These are phyloP conservation scores for Sophora flavescens DNA, from an alignment of 306 rosid species.

Conservation along the genomic window DNA sequence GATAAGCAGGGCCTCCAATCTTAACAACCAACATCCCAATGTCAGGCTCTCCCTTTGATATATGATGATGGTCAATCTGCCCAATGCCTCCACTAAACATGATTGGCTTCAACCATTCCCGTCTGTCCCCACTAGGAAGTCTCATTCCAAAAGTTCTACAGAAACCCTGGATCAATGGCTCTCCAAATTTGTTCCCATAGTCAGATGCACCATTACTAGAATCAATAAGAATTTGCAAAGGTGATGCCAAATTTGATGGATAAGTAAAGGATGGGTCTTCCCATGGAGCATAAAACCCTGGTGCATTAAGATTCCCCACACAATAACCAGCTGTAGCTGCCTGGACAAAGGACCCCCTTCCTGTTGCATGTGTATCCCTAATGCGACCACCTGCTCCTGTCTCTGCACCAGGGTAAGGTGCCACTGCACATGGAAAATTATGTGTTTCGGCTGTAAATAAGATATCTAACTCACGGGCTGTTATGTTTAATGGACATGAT, in stretches of 20 bases:
- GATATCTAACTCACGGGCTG: constrained; percentile 64
- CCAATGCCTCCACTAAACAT: constrained; percentile 97
- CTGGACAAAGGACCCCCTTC: constrained; percentile 91
- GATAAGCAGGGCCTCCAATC: constrained; percentile 98
- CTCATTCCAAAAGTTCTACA: constrained; percentile 96
- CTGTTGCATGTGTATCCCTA: constrained; percentile 95
- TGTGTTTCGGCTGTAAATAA: constrained; percentile 95
- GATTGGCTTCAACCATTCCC: constrained; percentile 98
- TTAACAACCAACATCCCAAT: constrained; percentile 90
- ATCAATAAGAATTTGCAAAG: constrained; percentile 86
- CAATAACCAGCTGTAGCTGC: constrained; percentile 96
- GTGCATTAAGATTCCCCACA: constrained; percentile 85
- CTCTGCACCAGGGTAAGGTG: constrained; percentile 97
- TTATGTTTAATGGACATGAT: constrained; percentile 58
- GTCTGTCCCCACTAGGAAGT: constrained; percentile 90
- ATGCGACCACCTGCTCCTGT: constrained; percentile 97
- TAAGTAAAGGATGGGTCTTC: constrained; percentile 83
- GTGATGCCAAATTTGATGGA: constrained; percentile 89
- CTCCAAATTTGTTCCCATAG: constrained; percentile 97
- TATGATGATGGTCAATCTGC: constrained; percentile 84
- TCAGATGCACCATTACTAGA: constrained; percentile 94
- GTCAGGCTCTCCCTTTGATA: constrained; percentile 84
- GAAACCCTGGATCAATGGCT: constrained; percentile 96
- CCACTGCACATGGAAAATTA: constrained; percentile 97
- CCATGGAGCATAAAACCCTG: constrained; percentile 86